A percentile compares a stretch with the other conserved stretches of the same genome.
phyloP scores from a whole-genome alignment of 352 stramenopile species.

The Ophiocytium majus region DNA sequence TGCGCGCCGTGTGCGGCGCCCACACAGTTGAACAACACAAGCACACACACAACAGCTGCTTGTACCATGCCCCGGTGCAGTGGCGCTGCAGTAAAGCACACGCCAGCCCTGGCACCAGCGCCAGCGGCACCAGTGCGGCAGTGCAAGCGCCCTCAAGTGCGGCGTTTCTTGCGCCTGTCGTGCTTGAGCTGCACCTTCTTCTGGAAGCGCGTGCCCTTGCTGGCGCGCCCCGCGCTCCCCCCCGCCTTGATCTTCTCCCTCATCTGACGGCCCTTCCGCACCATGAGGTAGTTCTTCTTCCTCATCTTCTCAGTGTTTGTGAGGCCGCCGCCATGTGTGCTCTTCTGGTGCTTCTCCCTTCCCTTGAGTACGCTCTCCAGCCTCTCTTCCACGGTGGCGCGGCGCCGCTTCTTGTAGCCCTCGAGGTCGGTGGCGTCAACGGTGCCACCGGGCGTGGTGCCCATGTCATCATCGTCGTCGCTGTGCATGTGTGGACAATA shows the following conservation, averaged over 20 bases:
- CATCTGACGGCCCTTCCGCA: constrained; percentile 51
- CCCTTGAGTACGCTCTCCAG: constrained; percentile 53
- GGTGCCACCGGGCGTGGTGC: constrained; percentile 50
- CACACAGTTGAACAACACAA: too few relatives aligned
- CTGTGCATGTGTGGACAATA: too few relatives aligned
- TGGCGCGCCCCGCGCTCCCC: neutral
- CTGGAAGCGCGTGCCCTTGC: neutral
- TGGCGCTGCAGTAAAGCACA: too few relatives aligned
- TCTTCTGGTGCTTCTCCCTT: constrained; percentile 56
- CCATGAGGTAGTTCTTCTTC: constrained; percentile 62
- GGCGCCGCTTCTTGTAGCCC: constrained; percentile 65
- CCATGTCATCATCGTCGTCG: constrained; percentile 60
- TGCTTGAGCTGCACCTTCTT: constrained; percentile 44
- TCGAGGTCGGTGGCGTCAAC: constrained; percentile 67
- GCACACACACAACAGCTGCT: too few relatives aligned
- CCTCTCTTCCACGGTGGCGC: constrained; percentile 67
- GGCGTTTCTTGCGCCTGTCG: constrained; percentile 51
- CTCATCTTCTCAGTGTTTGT: constrained; percentile 60
- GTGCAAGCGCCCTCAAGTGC: constrained; percentile 32
- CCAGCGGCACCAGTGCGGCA: too few relatives aligned
- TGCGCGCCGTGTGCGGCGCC: too few relatives aligned
- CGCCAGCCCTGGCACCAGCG: too few relatives aligned
- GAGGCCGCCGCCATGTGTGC: constrained; percentile 57
- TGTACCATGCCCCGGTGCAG: too few relatives aligned
- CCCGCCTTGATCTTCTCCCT: neutral